A percentile compares a stretch with the other conserved stretches of the same genome.
These are phyloP conservation scores for Lyophyllum atratum DNA, from an alignment of 768 basidiomycete genomes.

Conservation along the genomic window DNA sequence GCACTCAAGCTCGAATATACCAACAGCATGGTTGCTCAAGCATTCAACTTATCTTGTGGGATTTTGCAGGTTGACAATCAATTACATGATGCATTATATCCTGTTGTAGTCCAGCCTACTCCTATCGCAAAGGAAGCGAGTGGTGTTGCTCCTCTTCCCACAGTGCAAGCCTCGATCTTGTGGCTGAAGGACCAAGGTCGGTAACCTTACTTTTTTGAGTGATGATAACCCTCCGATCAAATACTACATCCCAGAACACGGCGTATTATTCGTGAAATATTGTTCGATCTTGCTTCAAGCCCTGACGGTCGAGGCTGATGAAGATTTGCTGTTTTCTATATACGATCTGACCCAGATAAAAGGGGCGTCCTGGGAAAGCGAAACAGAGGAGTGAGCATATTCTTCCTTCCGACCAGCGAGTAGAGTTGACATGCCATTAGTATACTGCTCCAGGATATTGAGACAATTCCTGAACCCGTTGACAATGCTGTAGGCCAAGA, in stretches of 20 bases:
- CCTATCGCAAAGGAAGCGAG: conserved; percentile 77
- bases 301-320: conserved; percentile 94
- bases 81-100: conserved; percentile 92
- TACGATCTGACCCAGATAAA: conserved; percentile 91
- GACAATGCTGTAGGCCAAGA: conserved; percentile 70
- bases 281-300: conserved; percentile 93
- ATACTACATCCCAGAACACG: conserved; percentile 67
- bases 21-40: conserved; percentile 76
- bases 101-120: conserved; percentile 93
- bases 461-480: conserved; percentile 71
- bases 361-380: conserved; percentile 88
- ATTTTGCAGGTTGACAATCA: conserved; percentile 96
- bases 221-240: background rate
- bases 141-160: conserved; percentile 81
- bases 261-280: conserved; percentile 97
- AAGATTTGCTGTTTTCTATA: conserved; percentile 91
- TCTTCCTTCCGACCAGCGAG: background rate
- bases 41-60: conserved; percentile 80
- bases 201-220: conserved; percentile 8
- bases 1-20: conserved; percentile 83
- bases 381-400: conserved; percentile 65
- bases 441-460: conserved; percentile 69
- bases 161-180: conserved; percentile 84
- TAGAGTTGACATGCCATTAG: conserved; percentile 36
- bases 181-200: conserved; percentile 93